These are phyloP conservation scores for Saraca asoca DNA, from an alignment of 331 rosid species.

Conservation along the genomic window DNA sequence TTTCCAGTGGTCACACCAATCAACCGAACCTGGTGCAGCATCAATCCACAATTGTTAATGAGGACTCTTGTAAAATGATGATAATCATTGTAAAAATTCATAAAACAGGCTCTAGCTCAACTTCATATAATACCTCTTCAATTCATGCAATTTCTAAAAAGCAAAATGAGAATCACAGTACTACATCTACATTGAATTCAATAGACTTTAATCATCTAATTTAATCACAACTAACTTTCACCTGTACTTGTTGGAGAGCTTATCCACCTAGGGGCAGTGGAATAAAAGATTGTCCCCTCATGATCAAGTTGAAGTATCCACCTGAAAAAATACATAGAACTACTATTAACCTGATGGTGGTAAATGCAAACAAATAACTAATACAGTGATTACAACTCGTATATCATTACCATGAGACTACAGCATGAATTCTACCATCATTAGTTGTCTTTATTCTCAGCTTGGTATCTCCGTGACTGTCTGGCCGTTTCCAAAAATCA, in stretches of 20 bases:
- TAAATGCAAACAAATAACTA: background rate
- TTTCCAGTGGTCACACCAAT: constrained; percentile 99
- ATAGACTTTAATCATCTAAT: background rate
- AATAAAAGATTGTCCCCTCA: constrained; percentile 79
- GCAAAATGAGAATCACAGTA: constrained; percentile 16
- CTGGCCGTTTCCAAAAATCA: constrained; percentile 98
- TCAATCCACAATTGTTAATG: constrained; percentile 25
- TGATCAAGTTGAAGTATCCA: constrained; percentile 91
- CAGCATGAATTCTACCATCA: constrained; percentile 75
- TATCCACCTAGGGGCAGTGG: constrained; percentile 90
- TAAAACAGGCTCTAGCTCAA: background rate
- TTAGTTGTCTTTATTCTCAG: constrained; percentile 60
- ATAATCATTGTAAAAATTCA: constrained; percentile 15
- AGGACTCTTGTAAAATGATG: constrained; percentile 16
- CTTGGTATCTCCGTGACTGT: constrained; percentile 66
- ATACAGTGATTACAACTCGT: constrained; percentile 12
- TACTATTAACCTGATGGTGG: constrained; percentile 12
- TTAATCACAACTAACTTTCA: constrained; percentile 40
- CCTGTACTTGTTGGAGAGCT: constrained; percentile 43
- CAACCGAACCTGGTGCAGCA: constrained; percentile 56
- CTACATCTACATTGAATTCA: constrained; percentile 5
- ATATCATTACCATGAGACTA: constrained; percentile 76
- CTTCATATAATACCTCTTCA: constrained; percentile 19
- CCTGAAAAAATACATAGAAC: constrained; percentile 45
- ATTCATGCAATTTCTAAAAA: constrained; percentile 12